Percentiles rank a stretch among this genome's conserved stretches.
Evolutionary conservation across 1,139 yeast species (phyloP).

Genomic region (Taphrina confusa): DNA sequence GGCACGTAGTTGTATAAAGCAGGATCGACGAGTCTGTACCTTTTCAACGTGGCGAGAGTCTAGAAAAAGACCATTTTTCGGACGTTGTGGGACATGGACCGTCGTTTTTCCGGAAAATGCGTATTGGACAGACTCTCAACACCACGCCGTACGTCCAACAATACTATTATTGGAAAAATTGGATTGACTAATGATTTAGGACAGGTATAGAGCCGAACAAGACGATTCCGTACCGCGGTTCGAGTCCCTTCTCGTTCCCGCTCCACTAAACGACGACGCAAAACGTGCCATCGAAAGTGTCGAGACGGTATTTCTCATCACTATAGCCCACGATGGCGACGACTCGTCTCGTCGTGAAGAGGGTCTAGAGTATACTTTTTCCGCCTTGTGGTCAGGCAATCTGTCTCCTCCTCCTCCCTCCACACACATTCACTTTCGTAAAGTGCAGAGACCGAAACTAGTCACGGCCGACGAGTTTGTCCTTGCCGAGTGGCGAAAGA

Average conservation of each 20-base stretch:
- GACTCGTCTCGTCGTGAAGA: too few species aligned
- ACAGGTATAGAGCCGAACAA: conserved; percentile 2
- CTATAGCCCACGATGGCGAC: too few species aligned
- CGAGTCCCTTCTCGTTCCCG: conserved; percentile 2
- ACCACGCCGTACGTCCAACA: conserved; percentile 2
- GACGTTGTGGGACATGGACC: background rate
- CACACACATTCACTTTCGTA: background rate
- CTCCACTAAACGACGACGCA: too few species aligned
- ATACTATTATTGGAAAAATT: too few species aligned
- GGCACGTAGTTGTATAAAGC: background rate
- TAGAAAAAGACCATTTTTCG: too few species aligned
- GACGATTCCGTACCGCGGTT: background rate
- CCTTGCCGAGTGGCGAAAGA: background rate
- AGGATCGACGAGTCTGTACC: too few species aligned
- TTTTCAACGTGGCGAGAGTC: conserved; percentile 5
- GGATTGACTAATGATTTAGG: too few species aligned
- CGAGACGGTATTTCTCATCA: too few species aligned
- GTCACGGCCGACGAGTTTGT: background rate
- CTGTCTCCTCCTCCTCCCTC: too few species aligned
- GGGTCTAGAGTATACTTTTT: too few species aligned
- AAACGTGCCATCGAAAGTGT: too few species aligned
- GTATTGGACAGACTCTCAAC: background rate
- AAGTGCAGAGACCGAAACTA: background rate
- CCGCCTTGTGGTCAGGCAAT: too few species aligned
- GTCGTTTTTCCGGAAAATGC: conserved; percentile 2